Conservation (phyloP, 176 grass and related monocot genomes). For the Aegilops umbellulata region DNA sequence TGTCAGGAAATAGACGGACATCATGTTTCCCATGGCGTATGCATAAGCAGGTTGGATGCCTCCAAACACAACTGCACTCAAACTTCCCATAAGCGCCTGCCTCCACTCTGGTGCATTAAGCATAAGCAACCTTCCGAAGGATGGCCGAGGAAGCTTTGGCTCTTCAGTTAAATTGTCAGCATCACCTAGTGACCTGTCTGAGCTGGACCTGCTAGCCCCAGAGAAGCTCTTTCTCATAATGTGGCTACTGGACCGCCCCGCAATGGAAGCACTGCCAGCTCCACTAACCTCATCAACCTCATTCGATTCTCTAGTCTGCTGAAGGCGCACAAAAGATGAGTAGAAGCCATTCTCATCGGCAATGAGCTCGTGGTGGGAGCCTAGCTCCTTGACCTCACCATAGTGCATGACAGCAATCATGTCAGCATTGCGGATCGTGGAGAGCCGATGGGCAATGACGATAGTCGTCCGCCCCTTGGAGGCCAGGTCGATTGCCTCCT, state of each 20-base stretch:
- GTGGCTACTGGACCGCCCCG: constrained; percentile 46
- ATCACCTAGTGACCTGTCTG: constrained; percentile 39
- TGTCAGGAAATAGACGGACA: constrained; percentile 71
- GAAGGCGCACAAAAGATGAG: constrained; percentile 60
- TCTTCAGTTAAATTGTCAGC: background rate
- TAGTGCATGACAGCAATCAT: constrained; percentile 68
- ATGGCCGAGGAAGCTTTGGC: constrained; percentile 45
- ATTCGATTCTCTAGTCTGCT: constrained; percentile 49
- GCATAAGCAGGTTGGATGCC: constrained; percentile 72
- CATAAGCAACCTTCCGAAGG: constrained; percentile 66
- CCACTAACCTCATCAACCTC: constrained; percentile 25
- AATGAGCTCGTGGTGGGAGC: constrained; percentile 76
- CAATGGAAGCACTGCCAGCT: constrained; percentile 27
- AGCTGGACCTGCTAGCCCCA: constrained; percentile 56
- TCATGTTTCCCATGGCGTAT: constrained; percentile 80
- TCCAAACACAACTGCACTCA: constrained; percentile 65
- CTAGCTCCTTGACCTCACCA: constrained; percentile 70
- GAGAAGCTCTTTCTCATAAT: constrained; percentile 73
- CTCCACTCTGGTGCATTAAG: constrained; percentile 85
- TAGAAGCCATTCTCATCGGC: constrained; percentile 53
- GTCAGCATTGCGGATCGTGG: constrained; percentile 74
- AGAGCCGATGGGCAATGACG: constrained; percentile 75
- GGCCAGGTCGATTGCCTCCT: constrained; percentile 76
- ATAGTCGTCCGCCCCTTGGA: constrained; percentile 67
- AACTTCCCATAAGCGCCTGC: constrained; percentile 55